Conservation (phyloP, 192 early-diverging fungal genomes). For the Gonapodya prolifera region DNA sequence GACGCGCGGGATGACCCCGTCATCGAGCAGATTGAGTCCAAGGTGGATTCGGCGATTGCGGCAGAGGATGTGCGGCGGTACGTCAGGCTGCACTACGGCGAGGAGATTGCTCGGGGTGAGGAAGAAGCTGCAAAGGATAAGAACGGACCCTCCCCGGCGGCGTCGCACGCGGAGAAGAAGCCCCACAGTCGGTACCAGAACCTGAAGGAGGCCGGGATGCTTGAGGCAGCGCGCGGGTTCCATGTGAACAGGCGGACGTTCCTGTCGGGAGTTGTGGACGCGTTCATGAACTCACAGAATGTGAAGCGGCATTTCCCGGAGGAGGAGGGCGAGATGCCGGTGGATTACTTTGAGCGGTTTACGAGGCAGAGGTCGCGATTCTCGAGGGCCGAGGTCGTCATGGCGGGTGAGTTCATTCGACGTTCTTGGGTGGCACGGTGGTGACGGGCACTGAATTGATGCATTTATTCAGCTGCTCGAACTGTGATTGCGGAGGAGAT, state of each 20-base stretch:
- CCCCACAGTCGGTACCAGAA: too few relatives aligned
- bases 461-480: constrained; percentile 50
- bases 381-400: constrained; percentile 39
- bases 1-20: constrained; percentile 47
- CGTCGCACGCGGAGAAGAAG: too few relatives aligned
- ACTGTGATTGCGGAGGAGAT: constrained; percentile 63
- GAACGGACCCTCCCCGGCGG: too few relatives aligned
- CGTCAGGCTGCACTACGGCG: constrained; percentile 1
- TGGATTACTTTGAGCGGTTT: constrained; percentile 24
- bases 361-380: constrained; percentile 8
- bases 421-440: too few relatives aligned
- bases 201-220: too few relatives aligned
- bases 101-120: constrained; percentile 4
- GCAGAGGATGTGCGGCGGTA: constrained; percentile 3
- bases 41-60: constrained; percentile 25
- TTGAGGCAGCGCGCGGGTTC: too few relatives aligned
- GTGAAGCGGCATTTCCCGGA: constrained; percentile 28
- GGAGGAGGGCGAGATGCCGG: constrained; percentile 38
- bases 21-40: constrained; percentile 51
- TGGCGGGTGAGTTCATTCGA: constrained; percentile 37
- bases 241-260: too few relatives aligned
- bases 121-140: too few relatives aligned
- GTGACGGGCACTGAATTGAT: too few relatives aligned
- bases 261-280: too few relatives aligned
- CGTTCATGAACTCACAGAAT: too few relatives aligned